Base-by-base conservation (phyloP, 2,329 filamentous ascomycete species). In the Berkeleyomyces basicola region DNA sequence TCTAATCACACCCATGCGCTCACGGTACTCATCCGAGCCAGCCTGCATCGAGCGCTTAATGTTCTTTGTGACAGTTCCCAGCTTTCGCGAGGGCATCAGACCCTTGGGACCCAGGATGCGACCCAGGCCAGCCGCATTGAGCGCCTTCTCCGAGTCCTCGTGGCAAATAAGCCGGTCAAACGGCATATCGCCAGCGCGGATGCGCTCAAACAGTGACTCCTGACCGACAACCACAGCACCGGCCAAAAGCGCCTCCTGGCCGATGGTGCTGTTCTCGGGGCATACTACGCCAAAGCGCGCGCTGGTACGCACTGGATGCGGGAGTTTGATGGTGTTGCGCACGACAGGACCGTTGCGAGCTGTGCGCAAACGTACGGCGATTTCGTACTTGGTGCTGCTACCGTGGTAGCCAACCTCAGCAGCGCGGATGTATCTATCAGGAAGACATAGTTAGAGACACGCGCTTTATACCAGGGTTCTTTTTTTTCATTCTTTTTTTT, bases 141-240 rank as follows among this genome's bases (percentile, higher is more conserved):
- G 77, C 63, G 87, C 90, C 61, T 81, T 79, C 68, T 93, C 78
- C 68, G 85, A 90, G 68, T 88, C 83, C 59, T 80, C 79, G 73
- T 96, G 91, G 75, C 90, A 95, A 68, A 99, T 83, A 66, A 90
- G 87, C 62, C 88, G 81, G 72, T 97, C 93, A 72, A 97, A 99
- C 36, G 89, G 82, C 67, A 97, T 86, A 46, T 84, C 82, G 49
- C 88, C 90, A 58, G 81, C 73, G 66, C 78, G 80, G 66, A 99
- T 85, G 61, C 83, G 79, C 61, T 90, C 83, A 71, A 99, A 96
- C 3, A 99, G 78, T 1, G 85, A 82, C 47, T 95, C 87, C 71
- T 96, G 88, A 66, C 93, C 93, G 0, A 91, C 89, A 3, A 92
- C 78, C 0, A 85, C 80, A 14, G 93, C 95, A 61, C 93, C 95